Percentiles rank a stretch among this genome's conserved stretches.
phyloP scores from a whole-genome alignment of 2,329 filamentous ascomycete species.

The Alternaria brassicae region DNA sequence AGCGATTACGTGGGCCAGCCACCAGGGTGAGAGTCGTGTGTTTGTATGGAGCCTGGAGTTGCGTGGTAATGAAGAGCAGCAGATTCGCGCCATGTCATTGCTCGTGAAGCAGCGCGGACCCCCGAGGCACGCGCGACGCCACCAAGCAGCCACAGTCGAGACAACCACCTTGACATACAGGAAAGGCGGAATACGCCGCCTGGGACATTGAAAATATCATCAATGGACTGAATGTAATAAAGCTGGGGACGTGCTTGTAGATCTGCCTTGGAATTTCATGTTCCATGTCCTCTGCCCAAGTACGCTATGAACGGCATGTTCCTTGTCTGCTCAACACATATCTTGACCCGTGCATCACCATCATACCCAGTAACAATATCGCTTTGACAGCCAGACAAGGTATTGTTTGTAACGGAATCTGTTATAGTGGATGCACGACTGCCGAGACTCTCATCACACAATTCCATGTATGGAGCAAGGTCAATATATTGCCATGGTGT shows the following conservation, averaged over 20 bases:
- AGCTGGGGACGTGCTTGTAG: background rate
- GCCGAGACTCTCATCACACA: background rate
- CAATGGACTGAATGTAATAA: background rate
- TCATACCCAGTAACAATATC: background rate
- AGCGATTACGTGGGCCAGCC: constrained; percentile 28
- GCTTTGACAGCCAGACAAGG: background rate
- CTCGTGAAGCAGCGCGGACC: constrained; percentile 12
- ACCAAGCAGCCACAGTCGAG: background rate
- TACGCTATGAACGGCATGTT: background rate
- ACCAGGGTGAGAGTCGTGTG: constrained; percentile 12
- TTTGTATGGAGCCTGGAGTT: background rate
- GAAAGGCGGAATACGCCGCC: background rate
- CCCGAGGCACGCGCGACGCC: constrained; percentile 16
- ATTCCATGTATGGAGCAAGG: background rate
- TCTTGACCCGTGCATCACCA: background rate
- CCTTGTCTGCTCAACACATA: background rate
- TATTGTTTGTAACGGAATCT: background rate
- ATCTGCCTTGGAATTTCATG: background rate
- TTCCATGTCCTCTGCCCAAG: background rate
- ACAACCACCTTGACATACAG: background rate
- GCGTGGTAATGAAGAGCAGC: constrained; percentile 16
- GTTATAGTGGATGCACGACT: background rate
- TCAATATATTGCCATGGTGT: constrained; percentile 30
- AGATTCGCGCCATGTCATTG: constrained; percentile 25
- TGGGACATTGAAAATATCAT: background rate